Conservation (phyloP, 1,284 basidiomycete species). For the Somion occarium region DNA sequence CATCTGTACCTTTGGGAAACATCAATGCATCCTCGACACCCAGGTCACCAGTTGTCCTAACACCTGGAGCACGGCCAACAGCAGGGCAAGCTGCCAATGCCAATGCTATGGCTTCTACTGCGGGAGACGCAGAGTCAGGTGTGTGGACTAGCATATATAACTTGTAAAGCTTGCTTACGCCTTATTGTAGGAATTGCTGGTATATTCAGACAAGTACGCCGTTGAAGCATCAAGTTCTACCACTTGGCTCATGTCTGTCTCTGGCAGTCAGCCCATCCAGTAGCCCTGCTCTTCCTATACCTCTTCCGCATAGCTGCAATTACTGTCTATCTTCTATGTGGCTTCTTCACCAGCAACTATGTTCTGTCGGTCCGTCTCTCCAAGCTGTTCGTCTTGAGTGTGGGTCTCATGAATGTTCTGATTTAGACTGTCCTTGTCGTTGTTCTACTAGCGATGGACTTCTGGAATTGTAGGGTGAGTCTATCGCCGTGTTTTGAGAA, state of each 20-base stretch:
- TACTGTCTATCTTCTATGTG: constrained; percentile 83
- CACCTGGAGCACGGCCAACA: constrained; percentile 43
- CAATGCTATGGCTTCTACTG: constrained; percentile 37
- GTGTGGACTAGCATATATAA: constrained; percentile 15
- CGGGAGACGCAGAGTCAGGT: constrained; percentile 71
- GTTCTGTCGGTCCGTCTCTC: constrained; percentile 69
- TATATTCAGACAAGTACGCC: constrained; percentile 66
- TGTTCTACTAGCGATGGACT: constrained; percentile 89
- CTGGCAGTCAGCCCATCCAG: constrained; percentile 74
- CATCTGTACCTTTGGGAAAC: constrained; percentile 28
- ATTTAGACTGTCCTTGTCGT: constrained; percentile 85
- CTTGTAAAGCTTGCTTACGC: background rate
- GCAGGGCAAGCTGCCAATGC: constrained; percentile 26
- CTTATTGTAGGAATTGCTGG: constrained; percentile 59
- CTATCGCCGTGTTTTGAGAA: background rate
- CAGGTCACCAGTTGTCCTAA: constrained; percentile 48
- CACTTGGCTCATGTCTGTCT: constrained; percentile 2
- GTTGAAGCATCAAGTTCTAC: background rate
- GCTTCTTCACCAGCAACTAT: constrained; percentile 83
- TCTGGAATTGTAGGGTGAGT: constrained; percentile 90
- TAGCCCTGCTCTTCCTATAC: constrained; percentile 80
- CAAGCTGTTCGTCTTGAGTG: background rate
- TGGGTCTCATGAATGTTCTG: constrained; percentile 11
- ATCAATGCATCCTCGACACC: constrained; percentile 28
- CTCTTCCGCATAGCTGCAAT: constrained; percentile 84